Percentiles rank a stretch among this genome's conserved stretches.
phyloP scores from a whole-genome alignment of 176 grass and related monocot genomes.

The Triticum timopheevii region DNA sequence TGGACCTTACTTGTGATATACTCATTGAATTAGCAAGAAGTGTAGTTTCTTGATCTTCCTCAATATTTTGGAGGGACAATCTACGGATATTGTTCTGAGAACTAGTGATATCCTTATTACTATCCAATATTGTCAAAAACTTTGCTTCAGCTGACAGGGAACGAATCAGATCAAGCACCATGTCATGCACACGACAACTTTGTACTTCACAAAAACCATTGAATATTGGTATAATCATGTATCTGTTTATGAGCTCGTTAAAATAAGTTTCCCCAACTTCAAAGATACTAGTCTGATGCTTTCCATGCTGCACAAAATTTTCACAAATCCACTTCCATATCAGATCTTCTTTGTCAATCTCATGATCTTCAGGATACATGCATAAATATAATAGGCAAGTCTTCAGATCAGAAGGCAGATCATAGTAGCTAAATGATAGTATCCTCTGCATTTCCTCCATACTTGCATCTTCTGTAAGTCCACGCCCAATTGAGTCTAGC shows the following conservation, averaged over 20 bases:
- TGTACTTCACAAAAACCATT: not conserved
- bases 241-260: not conserved
- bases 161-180: not conserved
- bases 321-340: not conserved
- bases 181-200: not conserved
- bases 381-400: not conserved
- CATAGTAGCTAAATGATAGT: slow-evolving; percentile 1
- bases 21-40: not conserved
- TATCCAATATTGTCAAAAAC: not conserved
- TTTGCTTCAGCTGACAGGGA: not conserved
- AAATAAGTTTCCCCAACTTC: not conserved
- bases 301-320: no score
- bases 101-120: not conserved
- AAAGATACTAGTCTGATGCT: not conserved
- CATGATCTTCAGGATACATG: not conserved
- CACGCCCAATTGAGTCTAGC: not conserved
- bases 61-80: not conserved
- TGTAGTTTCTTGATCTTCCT: not conserved
- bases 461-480: not conserved
- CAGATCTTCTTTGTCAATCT: not conserved
- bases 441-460: not conserved
- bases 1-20: not conserved
- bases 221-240: no score
- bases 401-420: not conserved
- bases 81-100: not conserved